Conservation (phyloP, 768 basidiomycete species). For the Clitopilus hobsonii region DNA sequence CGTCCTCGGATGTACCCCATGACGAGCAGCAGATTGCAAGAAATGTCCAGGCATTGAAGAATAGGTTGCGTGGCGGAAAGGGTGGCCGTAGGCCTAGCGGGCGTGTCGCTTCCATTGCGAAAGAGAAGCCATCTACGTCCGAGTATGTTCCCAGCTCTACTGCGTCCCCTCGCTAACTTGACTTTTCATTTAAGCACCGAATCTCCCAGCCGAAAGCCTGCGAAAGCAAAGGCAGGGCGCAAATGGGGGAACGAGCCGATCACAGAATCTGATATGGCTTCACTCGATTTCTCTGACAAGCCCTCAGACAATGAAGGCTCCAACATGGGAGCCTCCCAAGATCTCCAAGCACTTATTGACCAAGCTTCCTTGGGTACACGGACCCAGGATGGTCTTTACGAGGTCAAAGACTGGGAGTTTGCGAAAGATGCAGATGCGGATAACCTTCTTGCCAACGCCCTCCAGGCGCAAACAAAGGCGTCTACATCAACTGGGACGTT, state of each 20-base stretch:
- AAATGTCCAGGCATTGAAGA: conserved; percentile 89
- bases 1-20: conserved; percentile 45
- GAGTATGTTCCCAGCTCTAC: conserved; percentile 20
- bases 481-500: conserved; percentile 38
- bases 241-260: conserved; percentile 90
- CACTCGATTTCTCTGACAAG: conserved; percentile 84
- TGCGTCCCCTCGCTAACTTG: neutral
- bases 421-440: conserved; percentile 36
- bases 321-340: conserved; percentile 27
- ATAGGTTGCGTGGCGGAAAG: conserved; percentile 72
- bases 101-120: conserved; percentile 60
- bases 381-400: conserved; percentile 62
- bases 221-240: conserved; percentile 68
- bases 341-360: conserved; percentile 63
- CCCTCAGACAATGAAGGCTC: conserved; percentile 18
- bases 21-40: conserved; percentile 91
- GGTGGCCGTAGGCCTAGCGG: conserved; percentile 54
- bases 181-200: conserved; percentile 44
- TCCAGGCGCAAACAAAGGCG: conserved; percentile 38
- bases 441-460: conserved; percentile 55
- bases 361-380: conserved; percentile 72
- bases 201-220: conserved; percentile 54
- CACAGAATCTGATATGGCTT: conserved; percentile 86
- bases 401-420: conserved; percentile 81
- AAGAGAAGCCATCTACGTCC: conserved; percentile 44